These are phyloP conservation scores for Fusarium globosum DNA, from an alignment of 2,329 filamentous ascomycete genomes.

Conservation along the genomic window DNA sequence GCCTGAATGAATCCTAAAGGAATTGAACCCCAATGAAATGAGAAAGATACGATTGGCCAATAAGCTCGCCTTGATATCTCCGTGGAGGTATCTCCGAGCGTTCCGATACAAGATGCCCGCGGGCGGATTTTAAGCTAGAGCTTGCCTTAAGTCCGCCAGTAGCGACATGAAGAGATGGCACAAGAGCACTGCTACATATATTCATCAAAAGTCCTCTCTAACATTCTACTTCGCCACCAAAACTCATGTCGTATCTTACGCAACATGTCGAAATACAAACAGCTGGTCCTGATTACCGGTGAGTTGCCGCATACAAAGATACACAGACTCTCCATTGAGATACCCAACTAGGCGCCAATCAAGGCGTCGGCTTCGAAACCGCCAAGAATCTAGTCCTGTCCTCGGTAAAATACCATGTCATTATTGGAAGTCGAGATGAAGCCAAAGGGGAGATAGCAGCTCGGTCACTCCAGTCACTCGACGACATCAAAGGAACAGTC, in stretches of 20 bases:
- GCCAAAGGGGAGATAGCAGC: conserved; percentile 14
- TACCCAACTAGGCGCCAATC: conserved; percentile 14
- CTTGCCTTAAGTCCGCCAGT: conserved; percentile 1
- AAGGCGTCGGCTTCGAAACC: conserved; percentile 21
- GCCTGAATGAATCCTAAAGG: accelerated
- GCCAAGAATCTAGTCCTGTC: conserved; percentile 16
- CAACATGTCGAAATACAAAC: conserved; percentile 6
- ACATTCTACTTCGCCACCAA: accelerated
- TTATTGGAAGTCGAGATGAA: conserved; percentile 15
- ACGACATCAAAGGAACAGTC: conserved; percentile 14
- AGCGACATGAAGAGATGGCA: not conserved
- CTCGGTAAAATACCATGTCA: conserved; percentile 13
- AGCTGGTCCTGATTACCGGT: conserved; percentile 19
- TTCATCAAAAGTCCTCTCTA: not conserved
- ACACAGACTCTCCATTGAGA: not conserved
- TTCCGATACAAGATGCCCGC: not conserved
- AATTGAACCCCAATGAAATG: too few relatives aligned
- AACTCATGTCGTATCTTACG: accelerated
- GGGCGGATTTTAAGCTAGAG: conserved; percentile 3
- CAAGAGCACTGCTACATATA: not conserved
- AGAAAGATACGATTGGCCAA: not conserved
- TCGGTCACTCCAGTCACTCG: not conserved
- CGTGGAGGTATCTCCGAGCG: not conserved
- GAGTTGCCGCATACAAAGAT: not conserved
- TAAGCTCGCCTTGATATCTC: not conserved